phyloP scores from a whole-genome alignment of 257 asterid species.

The Fraxinus pennsylvanica region DNA sequence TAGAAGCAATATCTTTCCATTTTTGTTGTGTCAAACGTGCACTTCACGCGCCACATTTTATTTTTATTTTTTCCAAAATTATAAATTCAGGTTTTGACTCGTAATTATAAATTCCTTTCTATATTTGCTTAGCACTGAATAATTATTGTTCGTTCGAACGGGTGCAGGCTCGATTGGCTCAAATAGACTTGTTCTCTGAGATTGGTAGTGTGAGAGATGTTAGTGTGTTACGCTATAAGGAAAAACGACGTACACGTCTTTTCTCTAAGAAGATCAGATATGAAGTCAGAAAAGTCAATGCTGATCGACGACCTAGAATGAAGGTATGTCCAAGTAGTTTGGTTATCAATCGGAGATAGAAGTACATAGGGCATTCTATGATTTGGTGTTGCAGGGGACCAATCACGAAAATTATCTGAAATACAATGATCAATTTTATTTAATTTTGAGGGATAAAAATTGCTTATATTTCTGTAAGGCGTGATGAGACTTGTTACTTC shows the following conservation, averaged over 20 bases:
- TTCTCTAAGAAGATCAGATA: conserved; percentile 81
- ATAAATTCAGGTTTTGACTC: no score
- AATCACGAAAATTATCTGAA: not conserved
- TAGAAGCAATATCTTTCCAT: not conserved
- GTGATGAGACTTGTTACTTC: no score
- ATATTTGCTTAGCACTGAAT: not conserved
- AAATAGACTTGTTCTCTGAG: conserved; percentile 73
- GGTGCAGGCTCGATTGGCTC: conserved; percentile 72
- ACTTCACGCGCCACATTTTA: not conserved
- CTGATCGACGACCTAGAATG: conserved; percentile 87
- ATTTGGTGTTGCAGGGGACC: not conserved
- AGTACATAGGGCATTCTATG: not conserved
- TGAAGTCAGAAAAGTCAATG: conserved; percentile 83
- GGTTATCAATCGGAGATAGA: not conserved
- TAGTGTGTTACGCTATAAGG: conserved; percentile 75
- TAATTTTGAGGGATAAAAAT: not conserved
- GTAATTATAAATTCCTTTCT: not conserved
- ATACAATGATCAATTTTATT: no score
- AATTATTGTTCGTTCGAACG: not conserved
- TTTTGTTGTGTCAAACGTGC: not conserved
- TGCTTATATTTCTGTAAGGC: no score
- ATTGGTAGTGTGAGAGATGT: conserved; percentile 64
- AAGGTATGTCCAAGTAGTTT: conserved; percentile 44
- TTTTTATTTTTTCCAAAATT: no score
- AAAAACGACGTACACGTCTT: conserved; percentile 69